These are phyloP conservation scores for Trichoderma arundinaceum DNA, from an alignment of 2,329 filamentous ascomycete genomes.

Conservation along the genomic window DNA sequence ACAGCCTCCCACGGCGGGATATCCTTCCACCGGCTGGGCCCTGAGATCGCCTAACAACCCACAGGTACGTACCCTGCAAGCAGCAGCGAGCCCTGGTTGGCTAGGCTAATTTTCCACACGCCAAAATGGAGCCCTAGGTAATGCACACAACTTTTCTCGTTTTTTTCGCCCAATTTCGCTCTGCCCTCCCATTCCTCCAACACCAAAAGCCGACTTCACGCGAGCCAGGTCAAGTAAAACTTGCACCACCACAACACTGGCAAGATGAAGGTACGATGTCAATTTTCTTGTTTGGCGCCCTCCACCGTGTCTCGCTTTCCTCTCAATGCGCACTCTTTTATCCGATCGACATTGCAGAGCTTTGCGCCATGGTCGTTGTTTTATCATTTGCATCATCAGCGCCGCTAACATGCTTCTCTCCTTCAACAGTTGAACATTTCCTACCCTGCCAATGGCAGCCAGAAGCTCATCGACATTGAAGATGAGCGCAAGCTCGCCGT, in stretches of 20 bases:
- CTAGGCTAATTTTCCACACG: slow-evolving; percentile 32
- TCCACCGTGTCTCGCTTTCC: not conserved
- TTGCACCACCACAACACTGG: slow-evolving; percentile 53
- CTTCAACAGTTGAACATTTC: slow-evolving; percentile 64
- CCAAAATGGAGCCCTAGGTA: slow-evolving; percentile 48
- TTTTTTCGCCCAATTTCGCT: slow-evolving; percentile 47
- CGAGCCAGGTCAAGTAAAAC: slow-evolving; percentile 51
- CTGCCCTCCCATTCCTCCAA: slow-evolving; percentile 38
- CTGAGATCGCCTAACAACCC: not conserved
- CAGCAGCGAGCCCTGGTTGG: slow-evolving; percentile 44
- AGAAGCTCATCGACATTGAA: slow-evolving; percentile 98
- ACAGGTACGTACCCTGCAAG: not conserved
- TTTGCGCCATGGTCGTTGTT: no score
- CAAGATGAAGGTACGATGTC: slow-evolving; percentile 55
- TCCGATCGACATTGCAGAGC: not conserved
- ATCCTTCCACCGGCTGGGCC: slow-evolving; percentile 36
- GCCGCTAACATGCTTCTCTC: slow-evolving; percentile 43
- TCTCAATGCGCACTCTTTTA: not conserved
- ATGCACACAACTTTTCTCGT: slow-evolving; percentile 47
- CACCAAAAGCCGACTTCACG: slow-evolving; percentile 45
- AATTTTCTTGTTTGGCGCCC: not conserved
- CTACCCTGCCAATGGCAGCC: slow-evolving; percentile 99
- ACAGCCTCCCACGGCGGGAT: slow-evolving; percentile 29
- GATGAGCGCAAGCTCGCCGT: slow-evolving; percentile 99
- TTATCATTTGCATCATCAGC: not conserved